A percentile compares a stretch with the other conserved stretches of the same genome.
Conservation (phyloP, 805 yeast genomes). For the Sporopachydermia quercuum region DNA sequence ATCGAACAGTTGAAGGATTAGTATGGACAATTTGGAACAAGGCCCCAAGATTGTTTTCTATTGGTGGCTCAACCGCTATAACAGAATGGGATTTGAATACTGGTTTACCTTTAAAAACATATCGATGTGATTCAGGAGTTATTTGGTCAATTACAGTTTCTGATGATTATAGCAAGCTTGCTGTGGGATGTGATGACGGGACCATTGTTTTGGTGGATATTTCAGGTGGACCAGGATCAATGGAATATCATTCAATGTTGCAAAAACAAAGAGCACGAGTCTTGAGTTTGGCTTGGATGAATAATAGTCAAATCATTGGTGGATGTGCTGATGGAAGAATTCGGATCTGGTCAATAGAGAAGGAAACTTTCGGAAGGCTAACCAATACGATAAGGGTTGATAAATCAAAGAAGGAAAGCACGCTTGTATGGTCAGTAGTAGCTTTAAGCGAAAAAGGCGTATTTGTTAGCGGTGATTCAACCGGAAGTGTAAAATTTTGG, state of each 20-base stretch:
- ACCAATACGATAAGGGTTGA: constrained; percentile 83
- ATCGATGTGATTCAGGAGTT: constrained; percentile 85
- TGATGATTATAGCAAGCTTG: constrained; percentile 48
- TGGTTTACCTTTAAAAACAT: constrained; percentile 57
- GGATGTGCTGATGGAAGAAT: constrained; percentile 94
- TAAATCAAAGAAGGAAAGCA: constrained; percentile 64
- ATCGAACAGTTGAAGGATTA: constrained; percentile 77
- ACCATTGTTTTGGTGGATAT: constrained; percentile 70
- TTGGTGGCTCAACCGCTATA: constrained; percentile 82
- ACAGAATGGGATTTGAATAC: constrained; percentile 85
- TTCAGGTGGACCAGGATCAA: constrained; percentile 71
- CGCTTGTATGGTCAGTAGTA: constrained; percentile 79
- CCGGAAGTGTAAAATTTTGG: constrained; percentile 91
- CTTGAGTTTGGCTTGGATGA: constrained; percentile 63
- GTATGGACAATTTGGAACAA: constrained; percentile 53
- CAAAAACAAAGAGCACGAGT: constrained; percentile 71
- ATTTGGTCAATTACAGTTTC: constrained; percentile 79
- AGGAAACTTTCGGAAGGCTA: constrained; percentile 44
- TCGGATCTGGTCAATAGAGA: constrained; percentile 56
- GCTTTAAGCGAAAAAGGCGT: constrained; percentile 51
- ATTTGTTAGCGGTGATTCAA: constrained; percentile 91
- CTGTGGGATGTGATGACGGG: constrained; percentile 95
- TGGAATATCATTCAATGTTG: constrained; percentile 62
- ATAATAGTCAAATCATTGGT: constrained; percentile 53
- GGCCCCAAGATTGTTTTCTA: constrained; percentile 67